Conservation (phyloP, 768 basidiomycete genomes). For the Cubamyces lactineus region DNA sequence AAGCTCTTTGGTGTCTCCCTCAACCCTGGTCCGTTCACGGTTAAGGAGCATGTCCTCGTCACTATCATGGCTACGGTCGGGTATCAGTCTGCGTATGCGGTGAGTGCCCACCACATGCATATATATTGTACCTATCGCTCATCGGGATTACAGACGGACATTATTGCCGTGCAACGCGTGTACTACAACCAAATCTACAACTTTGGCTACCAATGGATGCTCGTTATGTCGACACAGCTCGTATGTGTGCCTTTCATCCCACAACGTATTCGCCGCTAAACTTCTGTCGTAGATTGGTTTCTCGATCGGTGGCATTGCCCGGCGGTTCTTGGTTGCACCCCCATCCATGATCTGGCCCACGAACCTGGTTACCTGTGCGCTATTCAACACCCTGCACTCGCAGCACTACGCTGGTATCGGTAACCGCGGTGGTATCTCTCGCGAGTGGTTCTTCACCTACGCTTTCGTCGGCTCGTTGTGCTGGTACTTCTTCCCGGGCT, state of each 20-base stretch:
- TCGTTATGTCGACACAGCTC: constrained; percentile 45
- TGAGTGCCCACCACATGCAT: constrained; percentile 6
- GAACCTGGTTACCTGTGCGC: constrained; percentile 46
- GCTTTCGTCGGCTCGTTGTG: constrained; percentile 40
- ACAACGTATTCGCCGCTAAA: neutral
- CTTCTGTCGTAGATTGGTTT: constrained; percentile 38
- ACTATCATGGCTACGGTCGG: constrained; percentile 47
- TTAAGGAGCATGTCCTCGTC: constrained; percentile 71
- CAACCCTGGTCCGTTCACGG: constrained; percentile 72
- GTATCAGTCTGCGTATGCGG: constrained; percentile 37
- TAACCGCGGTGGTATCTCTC: constrained; percentile 49
- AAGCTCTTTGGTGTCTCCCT: constrained; percentile 54
- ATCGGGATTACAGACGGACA: constrained; percentile 39
- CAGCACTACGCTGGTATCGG: constrained; percentile 47
- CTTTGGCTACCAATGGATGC: constrained; percentile 44
- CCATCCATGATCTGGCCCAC: constrained; percentile 51
- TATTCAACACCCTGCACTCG: constrained; percentile 48
- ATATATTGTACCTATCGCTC: neutral
- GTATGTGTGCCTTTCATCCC: neutral
- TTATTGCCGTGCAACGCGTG: constrained; percentile 48
- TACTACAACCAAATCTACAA: constrained; percentile 46
- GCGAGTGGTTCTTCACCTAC: constrained; percentile 55
- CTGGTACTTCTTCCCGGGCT: constrained; percentile 72
- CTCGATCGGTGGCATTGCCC: constrained; percentile 47
- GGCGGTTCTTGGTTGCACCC: constrained; percentile 48